Evolutionary conservation across 139 green algal species (phyloP), one percentile per base, ranked within the genome.

Genomic region (Cymbomonas tetramitiformis): DNA sequence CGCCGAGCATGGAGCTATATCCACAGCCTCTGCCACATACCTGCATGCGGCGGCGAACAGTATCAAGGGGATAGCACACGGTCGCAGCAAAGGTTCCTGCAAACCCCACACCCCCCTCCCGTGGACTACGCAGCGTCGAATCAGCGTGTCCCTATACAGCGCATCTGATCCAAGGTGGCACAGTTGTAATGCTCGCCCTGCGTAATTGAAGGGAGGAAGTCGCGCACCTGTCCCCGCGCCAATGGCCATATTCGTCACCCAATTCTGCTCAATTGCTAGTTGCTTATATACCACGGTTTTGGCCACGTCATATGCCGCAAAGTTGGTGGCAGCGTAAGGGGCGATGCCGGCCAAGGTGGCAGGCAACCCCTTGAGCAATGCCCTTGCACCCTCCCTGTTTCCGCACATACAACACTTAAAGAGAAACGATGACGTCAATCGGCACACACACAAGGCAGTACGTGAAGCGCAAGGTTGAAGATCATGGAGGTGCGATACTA

Each of bases 271-370:
- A 9, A 21, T 40, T 2, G 18, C 23, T 19, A 23, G 19, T 9
- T 70, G 33, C 19, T 34, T 10, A 30, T 56, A 56, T 24, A 51
- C 48, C 52, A 23, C 30, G 12, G 36, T 49, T 38, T 60, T 60
- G 25, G 52, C 52, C 1, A 60, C 6, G 74, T 97, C 88, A 47
- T 95, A 96, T 0, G 72, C 76, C 7, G 84, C 80, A 76, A 96
- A 96, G 69, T 97, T 95, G 47, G 94, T 58, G 6, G 88, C 88
- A 0, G 88, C 82, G 57, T 94, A 97, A 15, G 88, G 88, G n/a
- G 88, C 88, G 33, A 95, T 88, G 46, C 85, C 86, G 12, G 94
- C 55, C 32, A 97, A 73, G 0, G 88, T 93, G n/a, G 88, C 86
- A n/a, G 73, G 40, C 8, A 96, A 65, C 18, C 86, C 86, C 67